Percentiles rank a stretch among this genome's conserved stretches.
These are phyloP conservation scores for Mycena metata DNA, from an alignment of 768 basidiomycete genomes.

Conservation along the genomic window DNA sequence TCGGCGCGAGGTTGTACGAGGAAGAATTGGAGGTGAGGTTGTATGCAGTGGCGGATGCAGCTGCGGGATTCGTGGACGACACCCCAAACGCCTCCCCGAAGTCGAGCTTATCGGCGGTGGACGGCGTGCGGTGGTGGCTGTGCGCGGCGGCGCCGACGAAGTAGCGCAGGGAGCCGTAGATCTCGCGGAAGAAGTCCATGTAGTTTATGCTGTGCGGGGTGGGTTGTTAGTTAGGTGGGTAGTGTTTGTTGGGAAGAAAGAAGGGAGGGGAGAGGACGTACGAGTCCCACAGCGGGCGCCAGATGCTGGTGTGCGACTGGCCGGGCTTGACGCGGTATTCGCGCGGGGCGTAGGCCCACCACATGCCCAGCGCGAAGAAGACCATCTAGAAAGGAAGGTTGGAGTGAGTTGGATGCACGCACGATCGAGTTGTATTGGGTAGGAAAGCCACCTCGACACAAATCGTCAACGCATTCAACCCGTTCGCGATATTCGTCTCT, in stretches of 20 bases:
- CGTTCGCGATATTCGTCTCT: constrained; percentile 85
- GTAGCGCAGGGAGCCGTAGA: constrained; percentile 71
- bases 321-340: constrained; percentile 67
- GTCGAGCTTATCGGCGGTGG: constrained; percentile 30
- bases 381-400: constrained; percentile 75
- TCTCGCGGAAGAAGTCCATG: constrained; percentile 76
- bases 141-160: constrained; percentile 60
- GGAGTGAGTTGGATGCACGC: constrained; percentile 10
- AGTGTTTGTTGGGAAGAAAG: constrained; percentile 3
- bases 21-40: too few species aligned
- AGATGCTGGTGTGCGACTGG: constrained; percentile 9
- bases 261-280: constrained; percentile 12
- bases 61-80: neutral
- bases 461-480: constrained; percentile 83
- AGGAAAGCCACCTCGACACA: constrained; percentile 78
- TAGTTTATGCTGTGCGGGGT: constrained; percentile 47
- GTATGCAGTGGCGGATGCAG: too few species aligned
- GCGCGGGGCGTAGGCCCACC: constrained; percentile 82
- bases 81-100: constrained; percentile 59
- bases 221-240: neutral
- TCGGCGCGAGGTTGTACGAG: too few species aligned
- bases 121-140: constrained; percentile 35
- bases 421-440: neutral
- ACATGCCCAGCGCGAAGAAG: constrained; percentile 81
- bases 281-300: constrained; percentile 24